Conservation (phyloP, 257 asterid genomes). For the Cinchona pubescens region DNA sequence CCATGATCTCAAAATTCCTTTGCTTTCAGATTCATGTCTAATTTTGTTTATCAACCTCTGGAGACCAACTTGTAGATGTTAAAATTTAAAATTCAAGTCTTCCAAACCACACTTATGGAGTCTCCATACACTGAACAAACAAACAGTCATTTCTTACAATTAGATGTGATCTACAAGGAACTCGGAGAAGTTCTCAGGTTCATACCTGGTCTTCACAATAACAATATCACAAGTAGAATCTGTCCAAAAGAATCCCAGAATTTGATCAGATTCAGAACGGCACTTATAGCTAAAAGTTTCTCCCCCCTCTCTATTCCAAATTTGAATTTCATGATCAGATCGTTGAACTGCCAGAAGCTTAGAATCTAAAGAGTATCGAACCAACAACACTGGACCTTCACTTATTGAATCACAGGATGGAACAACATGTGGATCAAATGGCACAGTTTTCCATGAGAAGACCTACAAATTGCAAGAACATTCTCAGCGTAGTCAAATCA, state of each 20-base stretch:
- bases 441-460: constrained; percentile 76
- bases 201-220: constrained; percentile 84
- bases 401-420: constrained; percentile 69
- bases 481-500: constrained; percentile 20
- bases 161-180: no score
- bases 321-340: constrained; percentile 73
- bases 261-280: constrained; percentile 67
- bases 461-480: constrained; percentile 43
- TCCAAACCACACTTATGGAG: neutral
- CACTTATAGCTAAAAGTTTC: constrained; percentile 61
- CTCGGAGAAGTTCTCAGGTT: constrained; percentile 9
- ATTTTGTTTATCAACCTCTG: neutral
- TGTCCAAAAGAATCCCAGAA: constrained; percentile 94
- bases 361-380: constrained; percentile 77
- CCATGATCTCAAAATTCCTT: neutral
- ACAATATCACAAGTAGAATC: constrained; percentile 77
- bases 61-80: neutral
- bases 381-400: constrained; percentile 75
- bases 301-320: constrained; percentile 71
- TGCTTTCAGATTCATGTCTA: neutral
- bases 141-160: no score
- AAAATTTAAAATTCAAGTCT: neutral
- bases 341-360: constrained; percentile 87
- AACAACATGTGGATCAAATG: constrained; percentile 60
- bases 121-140: neutral